These are phyloP conservation scores for Phylloporus sp. DNA, from an alignment of 768 basidiomycete genomes.

Conservation along the genomic window DNA sequence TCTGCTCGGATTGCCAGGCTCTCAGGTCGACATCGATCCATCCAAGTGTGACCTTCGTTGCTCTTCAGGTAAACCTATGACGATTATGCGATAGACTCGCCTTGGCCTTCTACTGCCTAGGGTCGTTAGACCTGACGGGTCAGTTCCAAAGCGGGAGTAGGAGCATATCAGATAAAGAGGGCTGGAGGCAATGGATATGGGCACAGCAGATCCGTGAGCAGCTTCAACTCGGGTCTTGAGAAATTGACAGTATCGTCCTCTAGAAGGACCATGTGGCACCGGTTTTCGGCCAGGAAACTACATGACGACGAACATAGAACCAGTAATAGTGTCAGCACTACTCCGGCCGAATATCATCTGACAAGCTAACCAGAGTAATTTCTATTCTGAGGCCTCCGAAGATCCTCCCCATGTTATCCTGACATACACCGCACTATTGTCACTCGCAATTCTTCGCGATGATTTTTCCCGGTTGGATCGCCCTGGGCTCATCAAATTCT, in stretches of 20 bases:
- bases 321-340: constrained; percentile 7
- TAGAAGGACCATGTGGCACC: constrained; percentile 56
- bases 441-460: constrained; percentile 84
- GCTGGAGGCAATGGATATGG: constrained; percentile 88
- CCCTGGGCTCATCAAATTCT: constrained; percentile 58
- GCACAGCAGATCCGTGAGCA: constrained; percentile 64
- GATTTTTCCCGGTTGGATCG: constrained; percentile 72
- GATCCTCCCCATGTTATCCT: constrained; percentile 84
- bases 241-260: not conserved
- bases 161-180: constrained; percentile 47
- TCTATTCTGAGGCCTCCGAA: constrained; percentile 43
- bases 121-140: constrained; percentile 75
- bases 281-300: constrained; percentile 77
- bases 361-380: constrained; percentile 24
- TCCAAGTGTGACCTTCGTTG: constrained; percentile 51
- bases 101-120: constrained; percentile 84
- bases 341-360: constrained; percentile 3
- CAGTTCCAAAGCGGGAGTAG: constrained; percentile 39
- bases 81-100: constrained; percentile 55
- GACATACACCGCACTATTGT: constrained; percentile 87
- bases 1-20: constrained; percentile 63
- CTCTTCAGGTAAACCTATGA: constrained; percentile 12
- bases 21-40: constrained; percentile 66
- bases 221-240: constrained; percentile 1
- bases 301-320: constrained; percentile 44